These are phyloP conservation scores for Calonectria hongkongensis DNA, from an alignment of 2,329 filamentous ascomycete species.

Conservation along the genomic window DNA sequence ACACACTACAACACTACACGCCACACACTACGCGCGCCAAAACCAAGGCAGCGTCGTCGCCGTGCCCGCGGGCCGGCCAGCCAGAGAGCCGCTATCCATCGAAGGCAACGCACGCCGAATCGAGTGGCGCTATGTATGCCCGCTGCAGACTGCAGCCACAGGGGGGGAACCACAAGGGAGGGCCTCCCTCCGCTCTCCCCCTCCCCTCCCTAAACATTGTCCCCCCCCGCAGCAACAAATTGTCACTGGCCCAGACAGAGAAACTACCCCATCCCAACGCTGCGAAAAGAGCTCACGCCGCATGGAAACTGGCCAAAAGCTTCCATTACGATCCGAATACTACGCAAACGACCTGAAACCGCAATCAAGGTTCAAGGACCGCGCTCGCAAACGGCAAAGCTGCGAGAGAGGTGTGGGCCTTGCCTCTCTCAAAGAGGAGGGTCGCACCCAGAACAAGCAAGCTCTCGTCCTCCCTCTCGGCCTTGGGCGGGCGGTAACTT, in stretches of 20 bases:
- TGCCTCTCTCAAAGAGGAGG: neutral
- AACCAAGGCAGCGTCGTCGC: too few relatives aligned
- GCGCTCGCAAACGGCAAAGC: neutral
- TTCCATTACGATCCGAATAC: constrained; percentile 28
- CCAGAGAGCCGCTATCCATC: too few relatives aligned
- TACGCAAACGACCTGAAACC: constrained; percentile 19
- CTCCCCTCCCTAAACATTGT: too few relatives aligned
- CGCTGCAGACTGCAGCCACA: neutral
- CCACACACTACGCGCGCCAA: too few relatives aligned
- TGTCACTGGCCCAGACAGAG: neutral
- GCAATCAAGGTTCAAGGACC: constrained; percentile 11
- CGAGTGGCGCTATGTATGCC: too few relatives aligned
- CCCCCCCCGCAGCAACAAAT: constrained; percentile 5
- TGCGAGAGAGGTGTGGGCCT: neutral
- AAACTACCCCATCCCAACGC: neutral
- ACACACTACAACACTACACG: neutral
- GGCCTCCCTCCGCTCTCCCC: too few relatives aligned
- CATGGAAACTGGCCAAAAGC: constrained; percentile 19
- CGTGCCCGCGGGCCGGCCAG: too few relatives aligned
- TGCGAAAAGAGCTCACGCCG: constrained; percentile 1
- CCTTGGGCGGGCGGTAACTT: constrained; percentile 24
- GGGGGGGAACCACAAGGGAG: too few relatives aligned
- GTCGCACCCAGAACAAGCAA: neutral
- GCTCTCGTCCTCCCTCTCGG: neutral
- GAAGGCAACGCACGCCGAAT: constrained; percentile 4